Evolutionary conservation across 352 stramenopile species (phyloP).

Genomic region (Globisporangium paroecandrum): DNA sequence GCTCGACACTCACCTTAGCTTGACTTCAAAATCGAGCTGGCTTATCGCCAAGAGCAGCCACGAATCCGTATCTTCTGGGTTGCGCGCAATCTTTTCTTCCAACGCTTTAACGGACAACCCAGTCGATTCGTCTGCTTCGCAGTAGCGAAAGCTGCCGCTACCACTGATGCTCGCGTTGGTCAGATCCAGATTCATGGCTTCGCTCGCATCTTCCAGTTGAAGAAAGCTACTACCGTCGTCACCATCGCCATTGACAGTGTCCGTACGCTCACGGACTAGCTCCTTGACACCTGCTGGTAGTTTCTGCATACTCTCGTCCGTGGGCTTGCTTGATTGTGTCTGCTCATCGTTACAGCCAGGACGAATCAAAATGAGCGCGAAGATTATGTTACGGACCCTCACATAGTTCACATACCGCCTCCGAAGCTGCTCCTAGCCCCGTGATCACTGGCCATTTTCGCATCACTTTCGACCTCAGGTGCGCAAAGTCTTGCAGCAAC

Average conservation of each 20-base stretch:
- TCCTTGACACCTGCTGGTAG: not conserved
- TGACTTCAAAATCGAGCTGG: constrained; percentile 43
- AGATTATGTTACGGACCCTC: not conserved
- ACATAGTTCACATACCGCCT: not conserved
- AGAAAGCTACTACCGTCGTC: constrained; percentile 16
- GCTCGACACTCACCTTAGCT: constrained; percentile 19
- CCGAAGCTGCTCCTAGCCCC: not conserved
- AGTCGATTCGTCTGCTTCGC: constrained; percentile 19
- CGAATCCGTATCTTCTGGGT: constrained; percentile 29
- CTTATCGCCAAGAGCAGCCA: constrained; percentile 53
- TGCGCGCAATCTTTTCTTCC: constrained; percentile 28
- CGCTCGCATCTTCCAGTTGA: constrained; percentile 4
- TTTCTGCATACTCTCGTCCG: not conserved
- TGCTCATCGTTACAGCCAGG: not conserved
- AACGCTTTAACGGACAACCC: constrained; percentile 18
- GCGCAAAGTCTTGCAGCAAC: constrained; percentile 37
- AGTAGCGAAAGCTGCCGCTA: constrained; percentile 28
- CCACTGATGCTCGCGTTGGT: not conserved
- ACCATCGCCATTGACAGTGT: not conserved
- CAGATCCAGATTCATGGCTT: constrained; percentile 2
- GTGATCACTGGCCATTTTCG: constrained; percentile 48
- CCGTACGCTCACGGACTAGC: not conserved
- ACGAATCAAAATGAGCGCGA: not conserved
- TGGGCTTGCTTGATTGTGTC: not conserved
- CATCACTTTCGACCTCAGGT: constrained; percentile 31